These are phyloP conservation scores for Porodaedalea pini DNA, from an alignment of 1,284 basidiomycete genomes.

Conservation along the genomic window DNA sequence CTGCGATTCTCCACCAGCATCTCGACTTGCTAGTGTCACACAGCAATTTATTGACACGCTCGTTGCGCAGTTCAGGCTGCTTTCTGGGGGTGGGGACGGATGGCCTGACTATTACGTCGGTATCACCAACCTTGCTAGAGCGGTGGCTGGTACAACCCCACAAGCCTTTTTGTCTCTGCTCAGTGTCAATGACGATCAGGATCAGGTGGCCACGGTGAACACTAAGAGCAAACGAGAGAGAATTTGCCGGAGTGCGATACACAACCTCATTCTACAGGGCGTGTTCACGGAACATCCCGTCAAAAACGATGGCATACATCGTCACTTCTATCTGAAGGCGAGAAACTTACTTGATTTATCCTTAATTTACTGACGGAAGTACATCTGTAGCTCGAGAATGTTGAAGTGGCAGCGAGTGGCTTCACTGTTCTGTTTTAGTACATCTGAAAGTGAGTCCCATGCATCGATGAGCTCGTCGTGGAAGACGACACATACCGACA, in stretches of 20 bases:
- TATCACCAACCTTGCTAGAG: not conserved
- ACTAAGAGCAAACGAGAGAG: not conserved
- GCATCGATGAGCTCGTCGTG: too few species aligned
- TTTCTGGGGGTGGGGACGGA: not conserved
- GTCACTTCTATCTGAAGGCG: constrained; percentile 7
- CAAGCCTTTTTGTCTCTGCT: not conserved
- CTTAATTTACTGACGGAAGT: too few species aligned
- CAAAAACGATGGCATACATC: not conserved
- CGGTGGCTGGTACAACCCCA: not conserved
- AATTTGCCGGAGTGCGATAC: not conserved
- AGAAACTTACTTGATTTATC: not conserved
- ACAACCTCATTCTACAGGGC: not conserved
- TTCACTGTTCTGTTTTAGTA: too few species aligned
- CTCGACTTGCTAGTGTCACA: not conserved
- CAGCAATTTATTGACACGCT: not conserved
- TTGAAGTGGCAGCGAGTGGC: too few species aligned
- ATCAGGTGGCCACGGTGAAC: not conserved
- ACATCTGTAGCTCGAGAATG: too few species aligned
- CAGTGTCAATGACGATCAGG: not conserved
- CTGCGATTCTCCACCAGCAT: not conserved
- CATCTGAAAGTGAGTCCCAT: too few species aligned
- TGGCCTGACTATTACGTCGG: not conserved
- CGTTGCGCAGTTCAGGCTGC: not conserved
- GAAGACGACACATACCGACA: too few species aligned
- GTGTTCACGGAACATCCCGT: not conserved